Evolutionary conservation across 805 yeast genomes (phyloP).

Genomic region (Candida rishiriensis): DNA sequence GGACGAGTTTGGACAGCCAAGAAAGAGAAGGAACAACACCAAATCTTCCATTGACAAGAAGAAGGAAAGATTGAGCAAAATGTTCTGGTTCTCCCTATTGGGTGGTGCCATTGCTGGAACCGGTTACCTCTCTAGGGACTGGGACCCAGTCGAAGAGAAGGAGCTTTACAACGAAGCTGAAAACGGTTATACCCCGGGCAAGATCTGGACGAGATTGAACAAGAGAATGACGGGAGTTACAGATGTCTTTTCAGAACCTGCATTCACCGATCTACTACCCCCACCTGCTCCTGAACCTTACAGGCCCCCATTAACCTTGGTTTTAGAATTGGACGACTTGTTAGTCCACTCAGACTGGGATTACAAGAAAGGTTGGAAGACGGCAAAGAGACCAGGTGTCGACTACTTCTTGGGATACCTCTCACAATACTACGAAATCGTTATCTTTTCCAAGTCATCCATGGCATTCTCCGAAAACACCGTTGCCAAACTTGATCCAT

Average conservation of each 20-base stretch:
- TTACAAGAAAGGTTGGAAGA: slow-evolving; percentile 91
- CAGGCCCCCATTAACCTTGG: slow-evolving; percentile 88
- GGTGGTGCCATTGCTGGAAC: slow-evolving; percentile 50
- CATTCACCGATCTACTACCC: slow-evolving; percentile 87
- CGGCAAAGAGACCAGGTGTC: slow-evolving; percentile 97
- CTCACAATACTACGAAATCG: slow-evolving; percentile 94
- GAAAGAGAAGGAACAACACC: slow-evolving; percentile 49
- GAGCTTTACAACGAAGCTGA: slow-evolving; percentile 39
- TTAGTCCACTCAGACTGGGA: slow-evolving; percentile 92
- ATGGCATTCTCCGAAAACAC: slow-evolving; percentile 82
- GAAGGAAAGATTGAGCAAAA: slow-evolving; percentile 76
- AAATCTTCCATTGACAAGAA: slow-evolving; percentile 70
- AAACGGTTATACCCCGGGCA: slow-evolving; percentile 64
- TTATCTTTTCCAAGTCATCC: slow-evolving; percentile 79
- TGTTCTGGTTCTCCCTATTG: slow-evolving; percentile 58
- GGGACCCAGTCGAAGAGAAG: slow-evolving; percentile 74
- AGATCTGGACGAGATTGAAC: slow-evolving; percentile 63
- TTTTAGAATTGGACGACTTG: slow-evolving; percentile 83
- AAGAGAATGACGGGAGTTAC: slow-evolving; percentile 72
- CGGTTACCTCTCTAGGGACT: slow-evolving; percentile 73
- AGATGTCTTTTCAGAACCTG: slow-evolving; percentile 88
- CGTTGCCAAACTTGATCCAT: slow-evolving; percentile 87
- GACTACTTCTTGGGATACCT: slow-evolving; percentile 94
- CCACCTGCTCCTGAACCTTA: slow-evolving; percentile 88
- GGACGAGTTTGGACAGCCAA: slow-evolving; percentile 31